Conservation (phyloP, 2,329 filamentous ascomycete species). For the Pseudogymnoascus sp. region DNA sequence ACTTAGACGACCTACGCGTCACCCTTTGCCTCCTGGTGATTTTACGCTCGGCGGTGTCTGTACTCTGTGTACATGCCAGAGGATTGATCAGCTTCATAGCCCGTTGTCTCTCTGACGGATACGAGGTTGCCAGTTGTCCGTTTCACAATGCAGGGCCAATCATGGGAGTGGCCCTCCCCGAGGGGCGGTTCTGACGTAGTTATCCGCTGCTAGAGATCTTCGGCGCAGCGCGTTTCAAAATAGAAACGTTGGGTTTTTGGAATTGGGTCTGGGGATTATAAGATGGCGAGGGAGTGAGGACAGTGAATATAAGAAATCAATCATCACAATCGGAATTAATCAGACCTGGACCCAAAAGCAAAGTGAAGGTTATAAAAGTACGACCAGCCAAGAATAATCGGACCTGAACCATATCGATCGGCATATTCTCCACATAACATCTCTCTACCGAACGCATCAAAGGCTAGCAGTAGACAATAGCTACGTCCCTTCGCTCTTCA, state of each 20-base stretch:
- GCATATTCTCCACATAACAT: not conserved
- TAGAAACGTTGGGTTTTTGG: not conserved
- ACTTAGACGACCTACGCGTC: not conserved
- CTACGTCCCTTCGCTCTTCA: not conserved
- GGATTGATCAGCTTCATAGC: not conserved
- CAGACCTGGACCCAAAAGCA: not conserved
- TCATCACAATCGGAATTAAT: not conserved
- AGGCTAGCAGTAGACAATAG: not conserved
- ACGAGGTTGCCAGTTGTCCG: not conserved
- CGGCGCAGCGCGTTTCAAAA: not conserved
- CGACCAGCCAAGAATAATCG: not conserved
- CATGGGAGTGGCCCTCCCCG: not conserved
- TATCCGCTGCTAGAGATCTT: slow-evolving; percentile 3
- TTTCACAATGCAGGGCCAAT: slow-evolving; percentile 5
- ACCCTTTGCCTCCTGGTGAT: not conserved
- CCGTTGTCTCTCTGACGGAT: not conserved
- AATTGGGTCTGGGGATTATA: not conserved
- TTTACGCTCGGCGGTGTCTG: not conserved
- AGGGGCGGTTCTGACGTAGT: not conserved
- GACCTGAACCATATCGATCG: not conserved
- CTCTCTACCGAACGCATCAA: not conserved
- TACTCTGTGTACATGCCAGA: not conserved
- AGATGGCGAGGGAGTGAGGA: not conserved
- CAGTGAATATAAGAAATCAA: not conserved
- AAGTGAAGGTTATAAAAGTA: not conserved